Percentiles rank a stretch among this genome's conserved stretches.
These are phyloP conservation scores for Monosporascus sp. DNA, from an alignment of 2,329 filamentous ascomycete genomes.

Conservation along the genomic window DNA sequence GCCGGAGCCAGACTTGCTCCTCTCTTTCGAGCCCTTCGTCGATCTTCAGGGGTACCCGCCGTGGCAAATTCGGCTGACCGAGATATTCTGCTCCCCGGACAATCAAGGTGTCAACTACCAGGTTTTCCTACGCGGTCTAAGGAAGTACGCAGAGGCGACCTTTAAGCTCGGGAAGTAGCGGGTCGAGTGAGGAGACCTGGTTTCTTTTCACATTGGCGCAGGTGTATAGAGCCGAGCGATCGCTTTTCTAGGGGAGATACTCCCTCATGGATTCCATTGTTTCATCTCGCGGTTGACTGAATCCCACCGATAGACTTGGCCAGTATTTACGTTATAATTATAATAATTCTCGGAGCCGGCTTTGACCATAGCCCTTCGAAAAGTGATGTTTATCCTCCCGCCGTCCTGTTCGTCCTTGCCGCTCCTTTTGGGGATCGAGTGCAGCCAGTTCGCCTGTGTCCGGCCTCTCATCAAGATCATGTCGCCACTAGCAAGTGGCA, in stretches of 20 bases:
- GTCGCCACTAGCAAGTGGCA: constrained; percentile 60
- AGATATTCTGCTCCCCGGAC: constrained; percentile 78
- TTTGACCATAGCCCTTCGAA: constrained; percentile 63
- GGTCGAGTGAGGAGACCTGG: neutral
- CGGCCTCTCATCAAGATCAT: constrained; percentile 73
- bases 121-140: constrained; percentile 79
- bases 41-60: constrained; percentile 89
- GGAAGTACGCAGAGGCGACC: constrained; percentile 79
- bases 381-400: constrained; percentile 72
- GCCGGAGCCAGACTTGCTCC: constrained; percentile 81
- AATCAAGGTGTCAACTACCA: constrained; percentile 88
- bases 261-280: constrained; percentile 25
- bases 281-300: constrained; percentile 44
- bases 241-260: constrained; percentile 6
- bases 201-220: neutral
- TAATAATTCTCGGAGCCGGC: constrained; percentile 79
- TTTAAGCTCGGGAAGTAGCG: constrained; percentile 71
- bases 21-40: constrained; percentile 80
- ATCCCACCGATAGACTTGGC: constrained; percentile 65
- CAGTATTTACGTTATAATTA: constrained; percentile 72
- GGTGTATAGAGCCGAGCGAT: constrained; percentile 1
- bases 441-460: constrained; percentile 73
- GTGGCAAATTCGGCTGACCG: constrained; percentile 91
- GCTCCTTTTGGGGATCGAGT: constrained; percentile 70
- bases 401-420: constrained; percentile 58